A percentile compares a stretch with the other conserved stretches of the same genome.
Evolutionary conservation across 768 basidiomycete genomes (phyloP).

Genomic region (Phylloporus sp.): DNA sequence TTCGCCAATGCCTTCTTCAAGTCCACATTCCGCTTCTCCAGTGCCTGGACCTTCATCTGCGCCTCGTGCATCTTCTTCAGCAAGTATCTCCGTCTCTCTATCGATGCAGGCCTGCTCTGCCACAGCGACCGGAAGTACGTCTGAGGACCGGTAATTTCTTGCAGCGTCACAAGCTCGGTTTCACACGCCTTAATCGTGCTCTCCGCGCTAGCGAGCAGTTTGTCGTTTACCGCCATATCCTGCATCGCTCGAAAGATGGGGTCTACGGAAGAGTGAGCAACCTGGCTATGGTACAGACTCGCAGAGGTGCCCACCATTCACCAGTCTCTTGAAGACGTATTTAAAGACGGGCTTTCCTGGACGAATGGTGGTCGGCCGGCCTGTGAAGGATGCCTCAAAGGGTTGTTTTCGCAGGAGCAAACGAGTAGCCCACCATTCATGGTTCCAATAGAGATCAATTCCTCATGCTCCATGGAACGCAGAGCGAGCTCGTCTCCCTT

Average conservation of each 20-base stretch:
- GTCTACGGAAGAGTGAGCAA: conserved; percentile 40
- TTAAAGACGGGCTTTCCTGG: conserved; percentile 90
- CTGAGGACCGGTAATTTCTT: conserved; percentile 53
- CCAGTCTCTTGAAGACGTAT: conserved; percentile 79
- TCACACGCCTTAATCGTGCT: conserved; percentile 66
- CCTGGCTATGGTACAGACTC: not conserved
- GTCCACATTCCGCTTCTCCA: conserved; percentile 68
- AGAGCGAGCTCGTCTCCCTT: conserved; percentile 83
- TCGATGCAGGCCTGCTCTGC: conserved; percentile 45
- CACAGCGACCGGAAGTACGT: conserved; percentile 39
- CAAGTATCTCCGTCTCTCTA: conserved; percentile 60
- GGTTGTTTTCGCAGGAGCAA: not conserved
- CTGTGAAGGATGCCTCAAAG: conserved; percentile 33
- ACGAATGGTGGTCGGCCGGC: conserved; percentile 75
- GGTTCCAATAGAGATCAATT: conserved; percentile 77
- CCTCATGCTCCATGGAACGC: conserved; percentile 82
- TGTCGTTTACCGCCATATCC: conserved; percentile 77
- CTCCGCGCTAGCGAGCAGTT: conserved; percentile 54
- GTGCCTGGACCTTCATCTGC: conserved; percentile 57
- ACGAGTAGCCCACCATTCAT: conserved; percentile 50
- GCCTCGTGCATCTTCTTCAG: conserved; percentile 70
- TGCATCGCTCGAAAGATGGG: conserved; percentile 73
- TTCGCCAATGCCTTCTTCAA: conserved; percentile 56
- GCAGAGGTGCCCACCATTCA: conserved; percentile 49
- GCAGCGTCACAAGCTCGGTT: conserved; percentile 64